Conservation (phyloP, 2,329 filamentous ascomycete species). For the Trichoderma koningii region DNA sequence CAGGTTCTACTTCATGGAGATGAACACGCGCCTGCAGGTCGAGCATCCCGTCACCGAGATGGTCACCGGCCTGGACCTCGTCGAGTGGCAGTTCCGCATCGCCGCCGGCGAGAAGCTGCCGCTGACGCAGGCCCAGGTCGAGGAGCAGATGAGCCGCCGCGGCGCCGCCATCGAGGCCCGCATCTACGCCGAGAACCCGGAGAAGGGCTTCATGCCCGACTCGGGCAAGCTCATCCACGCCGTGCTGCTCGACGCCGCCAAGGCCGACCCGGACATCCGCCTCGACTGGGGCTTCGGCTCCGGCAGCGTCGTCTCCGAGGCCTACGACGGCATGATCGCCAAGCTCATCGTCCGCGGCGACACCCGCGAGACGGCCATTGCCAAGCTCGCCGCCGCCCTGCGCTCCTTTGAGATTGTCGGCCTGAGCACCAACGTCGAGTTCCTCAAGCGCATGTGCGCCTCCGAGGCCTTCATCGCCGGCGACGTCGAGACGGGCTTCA, state of each 20-base stretch:
- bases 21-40: slow-evolving; percentile 88
- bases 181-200: slow-evolving; percentile 95
- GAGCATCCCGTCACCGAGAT: slow-evolving; percentile 89
- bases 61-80: slow-evolving; percentile 72
- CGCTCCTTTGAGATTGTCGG: slow-evolving; percentile 92
- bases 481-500: slow-evolving; percentile 94
- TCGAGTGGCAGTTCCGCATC: slow-evolving; percentile 92
- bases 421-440: slow-evolving; percentile 93
- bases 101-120: slow-evolving; percentile 60
- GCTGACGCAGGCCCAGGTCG: slow-evolving; percentile 64
- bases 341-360: slow-evolving; percentile 90
- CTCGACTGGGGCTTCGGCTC: slow-evolving; percentile 92
- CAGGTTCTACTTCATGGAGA: slow-evolving; percentile 81
- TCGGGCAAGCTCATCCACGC: slow-evolving; percentile 87
- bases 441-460: slow-evolving; percentile 83
- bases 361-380: slow-evolving; percentile 76
- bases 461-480: slow-evolving; percentile 81
- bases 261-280: slow-evolving; percentile 69
- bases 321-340: slow-evolving; percentile 98
- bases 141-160: slow-evolving; percentile 69
- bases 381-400: slow-evolving; percentile 77
- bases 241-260: slow-evolving; percentile 65
- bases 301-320: slow-evolving; percentile 88
- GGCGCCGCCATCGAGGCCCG: slow-evolving; percentile 93
- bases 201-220: slow-evolving; percentile 89